These are phyloP conservation scores for Hypomontagnella monticulosa DNA, from an alignment of 495 filamentous ascomycete genomes.

Conservation along the genomic window DNA sequence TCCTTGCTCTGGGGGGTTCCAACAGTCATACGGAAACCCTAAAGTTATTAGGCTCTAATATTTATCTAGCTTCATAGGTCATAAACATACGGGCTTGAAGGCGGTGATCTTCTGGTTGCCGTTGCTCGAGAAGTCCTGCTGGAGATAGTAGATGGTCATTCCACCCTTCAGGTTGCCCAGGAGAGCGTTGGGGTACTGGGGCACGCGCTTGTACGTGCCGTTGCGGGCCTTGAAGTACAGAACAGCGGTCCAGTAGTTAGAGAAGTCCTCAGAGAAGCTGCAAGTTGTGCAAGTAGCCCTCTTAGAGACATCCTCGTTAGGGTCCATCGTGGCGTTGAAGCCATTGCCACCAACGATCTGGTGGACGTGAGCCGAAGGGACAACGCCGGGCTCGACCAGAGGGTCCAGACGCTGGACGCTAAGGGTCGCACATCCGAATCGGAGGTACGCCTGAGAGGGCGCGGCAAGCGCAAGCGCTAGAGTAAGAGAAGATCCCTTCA, in stretches of 20 bases:
- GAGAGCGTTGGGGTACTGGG: conserved; percentile 50
- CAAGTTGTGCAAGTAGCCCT: conserved; percentile 49
- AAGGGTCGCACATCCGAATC: conserved; percentile 50
- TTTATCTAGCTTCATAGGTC: conserved; percentile 18
- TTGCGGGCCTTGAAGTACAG: conserved; percentile 52
- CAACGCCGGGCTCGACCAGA: conserved; percentile 43
- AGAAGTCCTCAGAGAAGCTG: conserved; percentile 48
- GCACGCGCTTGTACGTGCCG: conserved; percentile 53
- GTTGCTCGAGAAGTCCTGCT: conserved; percentile 48
- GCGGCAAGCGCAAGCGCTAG: conserved; percentile 43
- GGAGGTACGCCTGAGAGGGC: conserved; percentile 47
- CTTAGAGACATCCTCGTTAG: conserved; percentile 26
- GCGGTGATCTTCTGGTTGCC: conserved; percentile 55
- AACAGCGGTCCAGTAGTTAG: conserved; percentile 53
- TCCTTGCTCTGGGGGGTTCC: conserved; percentile 45
- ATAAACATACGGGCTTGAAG: conserved; percentile 52
- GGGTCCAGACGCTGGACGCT: conserved; percentile 54
- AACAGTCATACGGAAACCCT: conserved; percentile 56
- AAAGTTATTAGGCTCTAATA: conserved; percentile 19
- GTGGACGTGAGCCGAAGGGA: conserved; percentile 47
- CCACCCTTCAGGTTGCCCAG: conserved; percentile 51
- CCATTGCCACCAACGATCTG: conserved; percentile 49
- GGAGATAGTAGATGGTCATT: conserved; percentile 57
- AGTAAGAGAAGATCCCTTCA: conserved; percentile 48
- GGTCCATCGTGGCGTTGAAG: conserved; percentile 50